Base-by-base conservation (phyloP, 2,329 filamentous ascomycete species). In the Fusarium pseudoanthophilum region DNA sequence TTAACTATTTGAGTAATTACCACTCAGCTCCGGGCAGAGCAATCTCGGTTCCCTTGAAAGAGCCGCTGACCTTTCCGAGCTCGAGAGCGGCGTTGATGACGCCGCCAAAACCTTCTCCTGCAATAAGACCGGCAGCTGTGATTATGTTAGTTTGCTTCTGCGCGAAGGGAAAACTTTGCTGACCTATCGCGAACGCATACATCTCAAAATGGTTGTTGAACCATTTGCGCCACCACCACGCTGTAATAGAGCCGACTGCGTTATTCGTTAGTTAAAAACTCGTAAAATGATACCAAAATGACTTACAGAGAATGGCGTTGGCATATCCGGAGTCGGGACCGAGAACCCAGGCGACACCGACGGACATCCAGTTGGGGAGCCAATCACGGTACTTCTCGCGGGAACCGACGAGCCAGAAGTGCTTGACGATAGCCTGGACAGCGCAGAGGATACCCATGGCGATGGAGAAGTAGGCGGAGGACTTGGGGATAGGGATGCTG, bases 71-170 rank as follows among this genome's bases (percentile, higher is more conserved):
- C 60, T 78, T 79, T 42, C 80, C 80, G 11, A 84, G 77, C 40
- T 82, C 83, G 4, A 86, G 73, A 8, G 81, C 82, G 11, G 89
- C 89, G 71, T 90, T 90, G 65, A 91, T 79, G 18, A 91, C 88
- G 71, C 89, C 90, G 9, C 88, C 90, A 60, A 91, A 86, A 56
- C 89, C 89, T 79, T 91, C 89, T 5, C 90, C 89, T 4, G 89
- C 89, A 73, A 91, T 90, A 58, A 91, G 79, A 64, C 90, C 89
- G 21, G 89, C 89, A 1, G 90, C 89, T n/a, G n/a, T n/a, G n/a
- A n/a, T n/a, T n/a, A n/a, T n/a, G n/a, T n/a, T n/a, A n/a, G n/a
- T n/a, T n/a, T n/a, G n/a, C n/a, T n/a, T n/a, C n/a, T n/a, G n/a
- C n/a, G n/a, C n/a, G n/a, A n/a, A n/a, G n/a, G n/a, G n/a, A n/a